Conservation (phyloP, 441 rosid genomes). For the Macaranga tanarius region DNA sequence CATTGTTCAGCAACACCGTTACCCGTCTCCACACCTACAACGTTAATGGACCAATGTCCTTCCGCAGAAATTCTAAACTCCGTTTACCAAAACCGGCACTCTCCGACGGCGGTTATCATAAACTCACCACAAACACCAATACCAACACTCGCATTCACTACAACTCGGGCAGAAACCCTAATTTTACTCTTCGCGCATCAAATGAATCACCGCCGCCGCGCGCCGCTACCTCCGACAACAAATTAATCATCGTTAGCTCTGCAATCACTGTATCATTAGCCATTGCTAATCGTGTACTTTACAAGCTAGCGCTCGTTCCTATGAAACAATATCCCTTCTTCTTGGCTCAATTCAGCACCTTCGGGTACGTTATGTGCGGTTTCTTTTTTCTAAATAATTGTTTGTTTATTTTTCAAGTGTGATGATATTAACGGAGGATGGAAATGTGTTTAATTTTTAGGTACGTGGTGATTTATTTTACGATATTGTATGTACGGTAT, state of each 20-base stretch:
- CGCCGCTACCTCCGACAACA: constrained; percentile 14
- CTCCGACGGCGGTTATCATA: not conserved
- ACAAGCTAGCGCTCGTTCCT: constrained; percentile 93
- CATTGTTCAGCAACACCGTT: constrained; percentile 24
- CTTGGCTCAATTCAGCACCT: constrained; percentile 75
- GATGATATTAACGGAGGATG: not conserved
- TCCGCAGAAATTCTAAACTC: constrained; percentile 16
- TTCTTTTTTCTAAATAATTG: not conserved
- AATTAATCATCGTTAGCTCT: constrained; percentile 41
- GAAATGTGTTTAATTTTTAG: constrained; percentile 27
- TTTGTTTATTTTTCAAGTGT: not conserved
- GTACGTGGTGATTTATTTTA: constrained; percentile 70
- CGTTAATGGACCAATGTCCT: constrained; percentile 19
- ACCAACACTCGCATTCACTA: constrained; percentile 4
- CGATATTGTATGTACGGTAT: constrained; percentile 50
- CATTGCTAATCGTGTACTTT: constrained; percentile 79
- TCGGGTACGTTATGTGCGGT: constrained; percentile 45
- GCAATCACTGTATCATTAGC: constrained; percentile 51
- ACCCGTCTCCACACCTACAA: constrained; percentile 18
- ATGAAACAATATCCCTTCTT: constrained; percentile 85
- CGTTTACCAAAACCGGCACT: constrained; percentile 16
- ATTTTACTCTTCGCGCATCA: constrained; percentile 35
- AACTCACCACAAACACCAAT: constrained; percentile 17
- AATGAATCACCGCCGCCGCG: constrained; percentile 1
- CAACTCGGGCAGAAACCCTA: constrained; percentile 22